These are phyloP conservation scores for Pythium phragmitis DNA, from an alignment of 352 stramenopile species.

Conservation along the genomic window DNA sequence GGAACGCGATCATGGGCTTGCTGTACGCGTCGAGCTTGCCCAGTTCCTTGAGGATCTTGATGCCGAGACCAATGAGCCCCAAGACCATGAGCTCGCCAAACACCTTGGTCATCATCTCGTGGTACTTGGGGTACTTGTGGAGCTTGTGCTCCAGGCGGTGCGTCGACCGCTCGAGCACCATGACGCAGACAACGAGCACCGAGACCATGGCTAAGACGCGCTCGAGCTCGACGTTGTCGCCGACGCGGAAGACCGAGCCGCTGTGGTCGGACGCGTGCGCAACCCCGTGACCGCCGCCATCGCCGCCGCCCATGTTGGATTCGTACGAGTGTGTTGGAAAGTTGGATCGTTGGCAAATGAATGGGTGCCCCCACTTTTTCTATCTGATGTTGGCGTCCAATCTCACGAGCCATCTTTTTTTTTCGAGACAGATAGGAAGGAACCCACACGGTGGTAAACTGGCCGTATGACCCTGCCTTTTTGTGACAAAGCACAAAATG, in stretches of 20 bases:
- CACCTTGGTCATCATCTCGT: constrained; percentile 66
- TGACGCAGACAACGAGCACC: constrained; percentile 47
- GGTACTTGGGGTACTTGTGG: constrained; percentile 55
- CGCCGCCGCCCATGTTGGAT: constrained; percentile 16
- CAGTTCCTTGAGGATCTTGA: constrained; percentile 38
- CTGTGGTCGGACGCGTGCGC: constrained; percentile 3
- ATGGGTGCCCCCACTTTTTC: background rate
- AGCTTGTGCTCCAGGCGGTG: constrained; percentile 54
- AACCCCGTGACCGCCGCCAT: background rate
- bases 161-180: constrained; percentile 45
- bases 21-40: constrained; percentile 18
- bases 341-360: background rate
- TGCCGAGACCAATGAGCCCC: constrained; percentile 36
- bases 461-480: too few species aligned
- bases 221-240: constrained; percentile 53
- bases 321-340: background rate
- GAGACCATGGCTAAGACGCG: constrained; percentile 48
- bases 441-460: too few species aligned
- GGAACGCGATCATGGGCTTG: constrained; percentile 31
- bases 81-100: constrained; percentile 38
- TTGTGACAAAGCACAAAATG: too few species aligned
- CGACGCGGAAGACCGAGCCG: constrained; percentile 55
- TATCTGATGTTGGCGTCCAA: background rate
- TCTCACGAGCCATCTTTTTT: background rate
- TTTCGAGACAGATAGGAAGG: too few species aligned